Base-by-base conservation (phyloP, 495 filamentous ascomycete genomes). In the Penicillium simplicissimum region DNA sequence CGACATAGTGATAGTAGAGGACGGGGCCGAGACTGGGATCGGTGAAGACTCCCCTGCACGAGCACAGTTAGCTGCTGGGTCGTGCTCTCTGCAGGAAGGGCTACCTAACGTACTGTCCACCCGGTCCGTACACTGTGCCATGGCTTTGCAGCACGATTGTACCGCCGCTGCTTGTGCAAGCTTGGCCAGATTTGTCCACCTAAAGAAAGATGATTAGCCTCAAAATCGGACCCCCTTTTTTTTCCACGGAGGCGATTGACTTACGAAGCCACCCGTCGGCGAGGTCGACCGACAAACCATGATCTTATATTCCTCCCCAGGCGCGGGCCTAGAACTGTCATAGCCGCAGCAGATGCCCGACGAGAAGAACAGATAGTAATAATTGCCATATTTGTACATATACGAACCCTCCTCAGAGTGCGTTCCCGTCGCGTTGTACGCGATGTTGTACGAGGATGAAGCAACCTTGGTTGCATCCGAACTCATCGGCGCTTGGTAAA, bases 341-440 rank as follows among this genome's bases (percentile, higher is more conserved):
- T 85, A 87, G 4, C 82, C 82, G 64, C 90, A 92, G 77, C 90
- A 92, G 11, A 72, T 71, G 0, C 90, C 90, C 17, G 80, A 74
- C 34, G 84, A 88, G 70, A 82, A 90, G 67, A 91, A 91, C 1
- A 93, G 76, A 58, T 90, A 92, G 63, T 87, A 91, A 60, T 85
- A 90, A 5, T 58, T 72, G 1, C 80, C 81, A 28, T 84, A 66
- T 59, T 83, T 77, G 71, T 82, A 88, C 61, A 90, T 68, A 52
- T 79, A 88, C 0, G 82, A 56, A 0, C 82, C 90, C 60, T 93
- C 90, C 47, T 81, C 73, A 0, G 86, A 80, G 56, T 83, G 82
- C 0, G 74, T 70, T 2, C 83, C 83, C 14, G 71, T 72, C 0
- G 82, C 62, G 57, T 88, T 76, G 61, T 80, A 87, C 0, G 84